Conservation (phyloP, 331 rosid genomes). For the Pyrus hybrid region DNA sequence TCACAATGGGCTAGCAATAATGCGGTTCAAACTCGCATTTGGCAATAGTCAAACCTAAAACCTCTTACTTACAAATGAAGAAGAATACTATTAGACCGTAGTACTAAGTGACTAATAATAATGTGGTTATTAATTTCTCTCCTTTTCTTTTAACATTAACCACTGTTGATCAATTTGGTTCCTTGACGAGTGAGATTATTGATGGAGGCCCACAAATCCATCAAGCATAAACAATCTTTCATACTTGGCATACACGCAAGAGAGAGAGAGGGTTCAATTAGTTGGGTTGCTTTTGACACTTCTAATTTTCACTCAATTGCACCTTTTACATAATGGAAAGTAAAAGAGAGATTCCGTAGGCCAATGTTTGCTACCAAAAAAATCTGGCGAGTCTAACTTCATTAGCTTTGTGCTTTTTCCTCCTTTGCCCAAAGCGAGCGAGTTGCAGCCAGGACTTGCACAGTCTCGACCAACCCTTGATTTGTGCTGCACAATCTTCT, state of each 20-base stretch:
- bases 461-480: conserved; percentile 13
- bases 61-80: too few relatives aligned
- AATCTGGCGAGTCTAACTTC: background rate
- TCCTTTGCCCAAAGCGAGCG: conserved; percentile 3
- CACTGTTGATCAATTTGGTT: conserved; percentile 15
- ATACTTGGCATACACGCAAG: conserved; percentile 24
- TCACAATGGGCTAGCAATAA: too few relatives aligned
- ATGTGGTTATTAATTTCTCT: background rate
- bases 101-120: too few relatives aligned
- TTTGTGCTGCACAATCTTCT: conserved; percentile 20
- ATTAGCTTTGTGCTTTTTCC: background rate
- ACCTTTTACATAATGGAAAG: conserved; percentile 15
- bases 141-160: background rate
- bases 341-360: conserved; percentile 23
- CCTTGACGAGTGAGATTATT: conserved; percentile 3
- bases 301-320: conserved; percentile 8
- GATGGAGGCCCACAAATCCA: conserved; percentile 22
- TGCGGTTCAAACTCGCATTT: too few relatives aligned
- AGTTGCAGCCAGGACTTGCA: conserved; percentile 8
- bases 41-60: too few relatives aligned
- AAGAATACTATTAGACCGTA: too few relatives aligned
- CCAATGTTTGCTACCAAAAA: conserved; percentile 10
- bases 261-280: background rate
- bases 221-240: conserved; percentile 9
- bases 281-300: background rate